A percentile compares a stretch with the other conserved stretches of the same genome.
Evolutionary conservation across 192 early-diverging fungal species (phyloP).

Genomic region (Kappamyces sp.): DNA sequence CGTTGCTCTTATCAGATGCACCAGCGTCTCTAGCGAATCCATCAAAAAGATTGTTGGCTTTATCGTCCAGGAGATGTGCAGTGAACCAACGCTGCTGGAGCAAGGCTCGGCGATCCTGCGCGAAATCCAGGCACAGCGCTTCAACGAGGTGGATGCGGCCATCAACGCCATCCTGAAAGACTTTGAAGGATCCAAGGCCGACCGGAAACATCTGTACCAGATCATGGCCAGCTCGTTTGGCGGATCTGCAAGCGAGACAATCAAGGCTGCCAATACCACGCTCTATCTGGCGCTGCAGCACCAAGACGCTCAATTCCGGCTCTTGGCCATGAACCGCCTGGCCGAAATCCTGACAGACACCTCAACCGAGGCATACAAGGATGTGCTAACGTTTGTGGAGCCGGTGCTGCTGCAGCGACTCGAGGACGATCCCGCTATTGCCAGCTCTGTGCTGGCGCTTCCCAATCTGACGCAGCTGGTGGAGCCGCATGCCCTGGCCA

Average conservation of each 20-base stretch:
- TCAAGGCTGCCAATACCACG: conserved; percentile 69
- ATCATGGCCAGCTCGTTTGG: conserved; percentile 50
- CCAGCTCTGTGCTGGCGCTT: conserved; percentile 35
- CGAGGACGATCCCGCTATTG: conserved; percentile 46
- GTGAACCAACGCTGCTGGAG: too few species aligned
- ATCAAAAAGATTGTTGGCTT: too few species aligned
- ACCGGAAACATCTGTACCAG: conserved; percentile 35
- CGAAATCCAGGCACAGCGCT: too few species aligned
- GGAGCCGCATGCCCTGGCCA: too few species aligned
- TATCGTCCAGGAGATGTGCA: too few species aligned
- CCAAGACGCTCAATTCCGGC: conserved; percentile 59
- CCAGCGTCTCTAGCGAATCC: too few species aligned
- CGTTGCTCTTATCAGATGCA: too few species aligned
- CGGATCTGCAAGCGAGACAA: conserved; percentile 54
- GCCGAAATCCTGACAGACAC: conserved; percentile 44
- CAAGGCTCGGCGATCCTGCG: too few species aligned
- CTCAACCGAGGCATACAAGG: conserved; percentile 11
- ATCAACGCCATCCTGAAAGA: not conserved
- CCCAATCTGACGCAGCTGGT: conserved; percentile 16
- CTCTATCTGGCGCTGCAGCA: conserved; percentile 78
- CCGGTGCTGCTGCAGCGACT: conserved; percentile 45
- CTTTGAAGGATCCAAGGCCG: conserved; percentile 17
- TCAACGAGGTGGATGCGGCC: too few species aligned
- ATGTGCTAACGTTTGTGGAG: conserved; percentile 30
- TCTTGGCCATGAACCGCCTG: conserved; percentile 65